These are phyloP conservation scores for Sungouiella thailandica DNA, from an alignment of 805 yeast genomes.

Conservation along the genomic window DNA sequence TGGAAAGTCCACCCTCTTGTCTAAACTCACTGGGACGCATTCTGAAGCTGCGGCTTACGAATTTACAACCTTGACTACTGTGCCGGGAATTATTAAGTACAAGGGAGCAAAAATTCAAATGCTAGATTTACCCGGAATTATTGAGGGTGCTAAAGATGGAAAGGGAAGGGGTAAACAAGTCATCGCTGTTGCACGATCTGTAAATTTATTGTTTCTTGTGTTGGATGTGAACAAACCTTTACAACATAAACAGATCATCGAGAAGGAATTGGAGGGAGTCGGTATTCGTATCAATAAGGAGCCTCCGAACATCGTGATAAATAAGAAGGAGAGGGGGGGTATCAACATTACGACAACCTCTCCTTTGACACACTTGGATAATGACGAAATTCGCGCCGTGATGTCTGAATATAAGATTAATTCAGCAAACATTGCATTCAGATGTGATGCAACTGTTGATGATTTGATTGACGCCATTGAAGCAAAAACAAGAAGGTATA, in stretches of 20 bases:
- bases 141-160: slow-evolving; percentile 90
- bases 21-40: slow-evolving; percentile 90
- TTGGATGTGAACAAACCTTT: slow-evolving; percentile 95
- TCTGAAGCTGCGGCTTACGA: slow-evolving; percentile 98
- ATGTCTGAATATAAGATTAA: slow-evolving; percentile 93
- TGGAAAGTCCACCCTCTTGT: slow-evolving; percentile 79
- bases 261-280: slow-evolving; percentile 93
- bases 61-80: slow-evolving; percentile 95
- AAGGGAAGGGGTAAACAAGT: slow-evolving; percentile 94
- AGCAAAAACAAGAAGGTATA: slow-evolving; percentile 83
- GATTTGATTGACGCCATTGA: slow-evolving; percentile 93
- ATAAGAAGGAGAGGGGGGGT: slow-evolving; percentile 95
- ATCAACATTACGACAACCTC: slow-evolving; percentile 90
- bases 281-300: slow-evolving; percentile 90
- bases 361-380: slow-evolving; percentile 84
- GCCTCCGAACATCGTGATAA: slow-evolving; percentile 89
- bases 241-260: slow-evolving; percentile 90
- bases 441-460: slow-evolving; percentile 98
- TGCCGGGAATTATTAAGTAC: slow-evolving; percentile 92
- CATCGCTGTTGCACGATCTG: slow-evolving; percentile 98
- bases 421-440: slow-evolving; percentile 91
- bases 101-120: slow-evolving; percentile 98
- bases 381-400: slow-evolving; percentile 92
- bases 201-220: slow-evolving; percentile 87
- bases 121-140: slow-evolving; percentile 87